Evolutionary conservation across 129 eudicot species (phyloP).

Genomic region (Flaveria sonorensis): DNA sequence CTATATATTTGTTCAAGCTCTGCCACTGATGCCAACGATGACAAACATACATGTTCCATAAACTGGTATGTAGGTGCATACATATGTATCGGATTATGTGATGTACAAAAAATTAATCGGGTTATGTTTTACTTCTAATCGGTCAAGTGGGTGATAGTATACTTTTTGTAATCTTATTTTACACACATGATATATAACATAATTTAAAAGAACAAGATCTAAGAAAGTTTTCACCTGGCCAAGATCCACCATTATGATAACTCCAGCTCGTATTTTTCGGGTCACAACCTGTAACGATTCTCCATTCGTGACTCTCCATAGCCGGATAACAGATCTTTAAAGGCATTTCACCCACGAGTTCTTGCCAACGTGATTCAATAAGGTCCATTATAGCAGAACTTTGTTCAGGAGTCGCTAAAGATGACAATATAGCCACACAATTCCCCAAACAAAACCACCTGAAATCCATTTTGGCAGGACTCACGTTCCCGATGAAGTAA

Average conservation of each 20-base stretch:
- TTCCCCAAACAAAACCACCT: conserved; percentile 98
- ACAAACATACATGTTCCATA: no score
- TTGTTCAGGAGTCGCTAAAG: conserved; percentile 93
- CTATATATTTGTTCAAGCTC: no score
- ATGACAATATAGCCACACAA: conserved; percentile 84
- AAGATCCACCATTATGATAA: conserved; percentile 97
- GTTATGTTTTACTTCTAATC: not conserved
- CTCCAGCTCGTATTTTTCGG: conserved; percentile 97
- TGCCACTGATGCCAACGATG: no score
- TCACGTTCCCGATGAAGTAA: conserved; percentile 89
- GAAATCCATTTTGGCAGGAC: conserved; percentile 94
- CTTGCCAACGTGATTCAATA: conserved; percentile 88
- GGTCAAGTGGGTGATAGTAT: not conserved
- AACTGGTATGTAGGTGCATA: no score
- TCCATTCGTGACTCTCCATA: conserved; percentile 92
- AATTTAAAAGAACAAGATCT: not conserved
- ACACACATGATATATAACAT: not conserved
- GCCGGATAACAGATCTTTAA: conserved; percentile 92
- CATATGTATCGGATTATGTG: no score
- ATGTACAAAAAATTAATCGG: not conserved
- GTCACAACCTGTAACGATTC: conserved; percentile 89
- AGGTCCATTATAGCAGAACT: conserved; percentile 92
- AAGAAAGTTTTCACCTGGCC: conserved; percentile 74
- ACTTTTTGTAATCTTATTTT: no score
- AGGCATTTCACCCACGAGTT: conserved; percentile 96